These are phyloP conservation scores for Fraxinus anomala DNA, from an alignment of 257 asterid genomes.

Conservation along the genomic window DNA sequence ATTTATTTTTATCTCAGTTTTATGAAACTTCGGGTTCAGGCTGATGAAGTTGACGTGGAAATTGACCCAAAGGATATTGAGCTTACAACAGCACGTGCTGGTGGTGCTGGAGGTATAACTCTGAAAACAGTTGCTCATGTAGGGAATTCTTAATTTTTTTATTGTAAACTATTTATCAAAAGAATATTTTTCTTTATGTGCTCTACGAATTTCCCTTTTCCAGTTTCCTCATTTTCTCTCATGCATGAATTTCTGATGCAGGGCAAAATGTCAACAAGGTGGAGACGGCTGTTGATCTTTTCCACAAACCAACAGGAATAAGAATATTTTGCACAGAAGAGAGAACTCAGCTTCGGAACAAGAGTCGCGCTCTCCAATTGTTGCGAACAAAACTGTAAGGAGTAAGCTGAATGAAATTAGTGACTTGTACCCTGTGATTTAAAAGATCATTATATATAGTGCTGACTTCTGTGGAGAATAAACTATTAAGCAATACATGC, in stretches of 20 bases:
- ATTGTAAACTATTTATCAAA: constrained; percentile 5
- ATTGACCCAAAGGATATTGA: constrained; percentile 97
- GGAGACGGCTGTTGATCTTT: constrained; percentile 96
- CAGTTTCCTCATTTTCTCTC: background rate
- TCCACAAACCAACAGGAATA: constrained; percentile 97
- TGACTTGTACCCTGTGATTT: background rate
- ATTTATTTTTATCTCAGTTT: constrained; percentile 16
- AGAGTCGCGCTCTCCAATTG: constrained; percentile 82
- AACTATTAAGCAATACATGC: background rate
- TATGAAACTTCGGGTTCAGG: constrained; percentile 49
- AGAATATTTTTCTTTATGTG: background rate
- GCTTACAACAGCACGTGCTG: constrained; percentile 94
- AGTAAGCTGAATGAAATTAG: constrained; percentile 20
- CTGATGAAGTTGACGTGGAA: constrained; percentile 97
- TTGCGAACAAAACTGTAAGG: constrained; percentile 90
- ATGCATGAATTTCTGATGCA: constrained; percentile 47
- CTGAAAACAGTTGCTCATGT: constrained; percentile 7
- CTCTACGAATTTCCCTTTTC: constrained; percentile 4
- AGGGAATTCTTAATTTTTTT: constrained; percentile 13
- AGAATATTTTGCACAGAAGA: constrained; percentile 98
- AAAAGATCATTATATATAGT: background rate
- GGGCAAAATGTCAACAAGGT: constrained; percentile 99
- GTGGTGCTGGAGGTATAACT: constrained; percentile 97
- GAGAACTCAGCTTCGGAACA: constrained; percentile 84
- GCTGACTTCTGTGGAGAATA: background rate